These are phyloP conservation scores for Gossypium schwendimanii DNA, from an alignment of 441 rosid species.

Conservation along the genomic window DNA sequence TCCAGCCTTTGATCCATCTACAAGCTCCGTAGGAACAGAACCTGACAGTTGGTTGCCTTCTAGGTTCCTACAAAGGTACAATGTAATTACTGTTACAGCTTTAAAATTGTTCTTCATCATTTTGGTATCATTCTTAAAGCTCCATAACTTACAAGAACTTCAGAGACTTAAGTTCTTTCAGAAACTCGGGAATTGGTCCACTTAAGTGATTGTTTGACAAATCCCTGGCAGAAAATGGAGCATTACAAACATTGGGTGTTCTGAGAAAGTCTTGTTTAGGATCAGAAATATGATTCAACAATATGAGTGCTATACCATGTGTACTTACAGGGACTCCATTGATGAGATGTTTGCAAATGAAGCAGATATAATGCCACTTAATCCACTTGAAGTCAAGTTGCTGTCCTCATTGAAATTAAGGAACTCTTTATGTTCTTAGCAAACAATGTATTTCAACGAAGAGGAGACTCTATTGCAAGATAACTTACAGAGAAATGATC, in stretches of 20 bases:
- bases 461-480: not conserved
- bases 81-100: not conserved
- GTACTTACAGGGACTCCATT: conserved; percentile 43
- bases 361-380: conserved; percentile 36
- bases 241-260: not conserved
- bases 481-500: conserved; percentile 48
- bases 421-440: not conserved
- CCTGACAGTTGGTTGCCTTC: conserved; percentile 50
- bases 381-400: conserved; percentile 46
- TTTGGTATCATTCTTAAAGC: not conserved
- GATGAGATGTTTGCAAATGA: conserved; percentile 34
- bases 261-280: not conserved
- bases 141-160: conserved; percentile 36
- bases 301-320: not conserved
- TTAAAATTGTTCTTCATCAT: not conserved
- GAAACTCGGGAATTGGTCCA: conserved; percentile 40
- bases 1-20: conserved; percentile 23
- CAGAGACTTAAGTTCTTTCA: conserved; percentile 34
- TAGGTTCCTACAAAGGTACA: conserved; percentile 32
- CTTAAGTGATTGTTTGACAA: conserved; percentile 47
- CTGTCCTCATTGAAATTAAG: conserved; percentile 24
- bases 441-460: not conserved
- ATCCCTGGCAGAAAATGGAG: conserved; percentile 33
- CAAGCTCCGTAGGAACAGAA: conserved; percentile 35
- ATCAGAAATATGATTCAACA: not conserved